These are phyloP conservation scores for Coemansia asiatica DNA, from an alignment of 192 early-diverging fungal genomes.

Conservation along the genomic window DNA sequence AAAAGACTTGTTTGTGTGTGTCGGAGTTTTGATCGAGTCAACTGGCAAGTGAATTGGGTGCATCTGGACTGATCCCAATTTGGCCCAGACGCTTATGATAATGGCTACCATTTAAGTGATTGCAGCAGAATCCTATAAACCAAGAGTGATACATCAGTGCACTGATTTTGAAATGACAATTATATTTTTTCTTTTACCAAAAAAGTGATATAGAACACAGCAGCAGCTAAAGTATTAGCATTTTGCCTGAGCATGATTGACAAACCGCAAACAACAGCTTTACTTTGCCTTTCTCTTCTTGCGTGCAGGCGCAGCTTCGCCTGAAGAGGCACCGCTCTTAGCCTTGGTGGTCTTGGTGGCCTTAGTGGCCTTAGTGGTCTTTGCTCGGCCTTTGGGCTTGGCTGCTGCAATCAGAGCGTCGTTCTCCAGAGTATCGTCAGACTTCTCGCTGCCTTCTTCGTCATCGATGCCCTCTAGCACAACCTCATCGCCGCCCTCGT, in stretches of 20 bases:
- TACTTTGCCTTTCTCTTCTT: slow-evolving; percentile 30
- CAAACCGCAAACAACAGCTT: neutral
- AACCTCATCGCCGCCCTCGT: slow-evolving; percentile 3
- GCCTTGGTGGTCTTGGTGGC: neutral
- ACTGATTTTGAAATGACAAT: no score
- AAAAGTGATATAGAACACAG: no score
- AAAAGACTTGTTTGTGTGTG: neutral
- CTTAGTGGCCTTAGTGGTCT: neutral
- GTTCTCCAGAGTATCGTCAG: slow-evolving; percentile 15
- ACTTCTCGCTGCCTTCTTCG: slow-evolving; percentile 5
- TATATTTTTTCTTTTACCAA: no score
- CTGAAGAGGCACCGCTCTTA: slow-evolving; percentile 6
- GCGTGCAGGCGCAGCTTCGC: slow-evolving; percentile 18
- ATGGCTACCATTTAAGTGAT: neutral
- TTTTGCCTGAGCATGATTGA: neutral
- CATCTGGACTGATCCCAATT: neutral
- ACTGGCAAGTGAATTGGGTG: neutral
- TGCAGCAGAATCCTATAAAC: no score
- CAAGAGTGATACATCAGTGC: no score
- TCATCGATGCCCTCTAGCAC: slow-evolving; percentile 19
- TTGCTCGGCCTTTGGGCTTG: slow-evolving; percentile 19
- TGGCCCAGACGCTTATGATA: neutral
- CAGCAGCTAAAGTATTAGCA: no score
- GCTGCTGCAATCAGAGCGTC: slow-evolving; percentile 21
- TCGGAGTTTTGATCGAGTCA: neutral